phyloP scores from a whole-genome alignment of 441 rosid genomes.

The Dalechampia spathulata region DNA sequence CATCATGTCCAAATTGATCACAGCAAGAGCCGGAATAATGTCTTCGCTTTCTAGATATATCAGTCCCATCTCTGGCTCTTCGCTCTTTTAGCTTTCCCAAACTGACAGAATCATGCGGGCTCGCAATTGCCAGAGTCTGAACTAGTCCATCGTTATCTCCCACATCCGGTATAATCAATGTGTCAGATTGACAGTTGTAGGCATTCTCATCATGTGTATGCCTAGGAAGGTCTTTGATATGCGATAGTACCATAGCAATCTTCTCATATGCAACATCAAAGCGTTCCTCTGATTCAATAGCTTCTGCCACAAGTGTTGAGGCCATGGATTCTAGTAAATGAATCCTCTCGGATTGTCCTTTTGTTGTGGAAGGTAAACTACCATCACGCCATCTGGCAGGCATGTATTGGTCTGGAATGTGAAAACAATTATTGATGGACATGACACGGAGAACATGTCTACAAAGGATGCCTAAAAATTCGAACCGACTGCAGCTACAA shows the following conservation, averaged over 20 bases:
- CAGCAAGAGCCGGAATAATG: slow-evolving; percentile 39
- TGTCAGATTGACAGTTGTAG: slow-evolving; percentile 34
- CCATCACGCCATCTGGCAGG: slow-evolving; percentile 36
- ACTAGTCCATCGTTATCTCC: slow-evolving; percentile 40
- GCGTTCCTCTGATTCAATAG: slow-evolving; percentile 45
- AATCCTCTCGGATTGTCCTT: slow-evolving; percentile 30
- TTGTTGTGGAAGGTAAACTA: slow-evolving; percentile 17
- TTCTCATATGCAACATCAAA: slow-evolving; percentile 51
- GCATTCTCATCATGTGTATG: slow-evolving; percentile 20
- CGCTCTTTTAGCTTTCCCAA: slow-evolving; percentile 47
- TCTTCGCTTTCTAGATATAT: slow-evolving; percentile 31
- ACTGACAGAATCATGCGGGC: slow-evolving; percentile 28
- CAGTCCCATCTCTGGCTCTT: slow-evolving; percentile 34
- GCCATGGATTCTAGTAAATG: slow-evolving; percentile 46
- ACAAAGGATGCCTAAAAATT: slow-evolving; percentile 59
- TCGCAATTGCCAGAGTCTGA: slow-evolving; percentile 29
- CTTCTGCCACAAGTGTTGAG: slow-evolving; percentile 37
- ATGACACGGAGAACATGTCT: slow-evolving; percentile 53
- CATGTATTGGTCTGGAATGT: slow-evolving; percentile 47
- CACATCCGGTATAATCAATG: slow-evolving; percentile 41
- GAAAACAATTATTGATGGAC: slow-evolving; percentile 53
- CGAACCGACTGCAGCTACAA: slow-evolving; percentile 50
- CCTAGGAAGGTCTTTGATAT: slow-evolving; percentile 38
- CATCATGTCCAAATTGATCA: slow-evolving; percentile 47
- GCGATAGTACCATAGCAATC: slow-evolving; percentile 32